phyloP scores from a whole-genome alignment of 768 basidiomycete genomes.

The Hypholoma sublateritium region DNA sequence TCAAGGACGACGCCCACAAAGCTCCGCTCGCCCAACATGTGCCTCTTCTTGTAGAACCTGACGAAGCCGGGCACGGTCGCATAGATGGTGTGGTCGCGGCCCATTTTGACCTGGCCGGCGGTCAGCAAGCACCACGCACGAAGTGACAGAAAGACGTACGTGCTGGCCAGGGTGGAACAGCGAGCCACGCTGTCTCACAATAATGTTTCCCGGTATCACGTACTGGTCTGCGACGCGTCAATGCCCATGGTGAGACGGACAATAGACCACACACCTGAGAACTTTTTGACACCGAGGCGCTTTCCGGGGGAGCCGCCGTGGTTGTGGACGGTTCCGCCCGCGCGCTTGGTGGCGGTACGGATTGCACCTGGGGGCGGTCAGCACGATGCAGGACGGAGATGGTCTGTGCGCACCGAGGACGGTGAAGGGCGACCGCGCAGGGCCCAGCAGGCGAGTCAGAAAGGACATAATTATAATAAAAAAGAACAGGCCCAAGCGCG shows the following conservation, averaged over 20 bases:
- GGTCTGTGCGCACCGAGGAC: conserved; percentile 30
- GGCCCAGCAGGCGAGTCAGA: conserved; percentile 42
- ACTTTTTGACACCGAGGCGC: conserved; percentile 94
- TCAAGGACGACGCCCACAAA: conserved; percentile 84
- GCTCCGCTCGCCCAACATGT: conserved; percentile 70
- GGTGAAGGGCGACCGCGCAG: conserved; percentile 50
- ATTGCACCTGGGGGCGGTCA: conserved; percentile 56
- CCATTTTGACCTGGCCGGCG: conserved; percentile 75
- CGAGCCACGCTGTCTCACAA: conserved; percentile 92
- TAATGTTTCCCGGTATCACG: conserved; percentile 94
- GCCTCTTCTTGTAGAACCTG: conserved; percentile 87
- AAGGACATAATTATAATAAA: conserved; percentile 43
- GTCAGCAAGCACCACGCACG: conserved; percentile 3
- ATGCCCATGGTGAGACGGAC: background rate
- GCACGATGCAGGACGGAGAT: conserved; percentile 1
- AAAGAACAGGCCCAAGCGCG: conserved; percentile 23
- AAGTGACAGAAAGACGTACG: conserved; percentile 43
- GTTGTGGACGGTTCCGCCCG: conserved; percentile 92
- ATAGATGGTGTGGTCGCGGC: conserved; percentile 93
- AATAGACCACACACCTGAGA: conserved; percentile 64
- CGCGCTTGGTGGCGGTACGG: conserved; percentile 94
- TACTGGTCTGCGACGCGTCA: conserved; percentile 65
- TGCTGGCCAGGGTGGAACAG: conserved; percentile 93
- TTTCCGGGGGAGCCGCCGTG: conserved; percentile 92
- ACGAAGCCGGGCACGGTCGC: conserved; percentile 90